Base-by-base conservation (phyloP, 257 asterid genomes). In the Cruciata laevipes region DNA sequence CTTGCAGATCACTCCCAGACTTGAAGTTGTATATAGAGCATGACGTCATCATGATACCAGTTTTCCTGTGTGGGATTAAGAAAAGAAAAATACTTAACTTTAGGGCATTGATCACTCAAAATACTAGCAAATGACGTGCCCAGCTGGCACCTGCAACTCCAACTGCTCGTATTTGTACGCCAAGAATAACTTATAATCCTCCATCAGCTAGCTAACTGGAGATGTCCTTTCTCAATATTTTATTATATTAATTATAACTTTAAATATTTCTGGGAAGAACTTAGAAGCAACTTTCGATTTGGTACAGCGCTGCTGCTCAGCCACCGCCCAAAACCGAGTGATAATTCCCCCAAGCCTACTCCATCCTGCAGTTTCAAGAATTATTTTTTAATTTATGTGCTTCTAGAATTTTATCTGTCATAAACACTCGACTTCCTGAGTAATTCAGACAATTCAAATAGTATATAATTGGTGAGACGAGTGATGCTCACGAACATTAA, bases 51-150 rank as follows among this genome's bases (percentile, higher is more conserved):
- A 18, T 21, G 27, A 21, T n/a, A n/a, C n/a, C n/a, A n/a, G n/a
- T n/a, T 13, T 14, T 5, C 55, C 55, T 14, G 14, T 42, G 11
- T 2, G 49, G 11, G 16, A 44, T 44, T 6, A 65, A 59, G 42
- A 7, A 13, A 51, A 62, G 44, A 55, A 8, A 21, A 20, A 55
- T 37, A 13, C 75, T 53, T 71, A 52, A 35, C 75, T 71, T 71
- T 40, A 38, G 40, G 47, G 18, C 13, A 13, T 5, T 40, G 32
- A 20, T 24, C 51, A 30, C 42, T 61, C 42, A 31, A 27, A 57
- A 57, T 25, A n/a, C n/a, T n/a, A 27, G 33, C 20, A 40, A 7
- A 52, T 76, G 61, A 55, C 74, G 74, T 71, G 73, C 70, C 74
- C 32, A 55, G 63, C 53, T 61, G 74, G 42, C 42, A 37, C 42